Evolutionary conservation across 1,284 basidiomycete genomes (phyloP).

Genomic region (Agroathelia rolfsii): DNA sequence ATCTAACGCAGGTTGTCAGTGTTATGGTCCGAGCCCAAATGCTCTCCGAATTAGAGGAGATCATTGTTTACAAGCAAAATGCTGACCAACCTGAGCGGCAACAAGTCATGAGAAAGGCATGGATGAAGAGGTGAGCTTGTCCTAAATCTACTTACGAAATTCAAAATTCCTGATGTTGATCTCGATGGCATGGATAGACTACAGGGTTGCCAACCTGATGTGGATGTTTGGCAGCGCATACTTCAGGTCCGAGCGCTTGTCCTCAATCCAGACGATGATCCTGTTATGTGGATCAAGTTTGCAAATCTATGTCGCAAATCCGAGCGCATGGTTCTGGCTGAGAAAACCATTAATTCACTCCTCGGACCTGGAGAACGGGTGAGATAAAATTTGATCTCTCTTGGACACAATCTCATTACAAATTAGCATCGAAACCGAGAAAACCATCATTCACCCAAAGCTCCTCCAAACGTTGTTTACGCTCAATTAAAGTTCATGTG

Average conservation of each 20-base stretch:
- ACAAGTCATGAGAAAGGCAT: conserved; percentile 79
- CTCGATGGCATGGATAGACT: too few species aligned
- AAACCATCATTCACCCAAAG: conserved; percentile 55
- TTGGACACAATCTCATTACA: too few species aligned
- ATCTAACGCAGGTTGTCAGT: too few species aligned
- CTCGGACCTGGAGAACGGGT: conserved; percentile 67
- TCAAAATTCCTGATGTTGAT: too few species aligned
- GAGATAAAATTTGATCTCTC: conserved; percentile 7
- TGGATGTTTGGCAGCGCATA: conserved; percentile 98
- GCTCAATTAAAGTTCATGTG: conserved; percentile 97
- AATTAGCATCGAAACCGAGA: conserved; percentile 28
- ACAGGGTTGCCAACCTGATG: conserved; percentile 95
- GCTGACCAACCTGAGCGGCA: conserved; percentile 92
- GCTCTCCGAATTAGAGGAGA: conserved; percentile 97
- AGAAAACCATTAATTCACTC: conserved; percentile 94
- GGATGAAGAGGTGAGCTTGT: conserved; percentile 76
- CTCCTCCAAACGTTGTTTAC: conserved; percentile 94
- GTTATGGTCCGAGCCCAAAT: conserved; percentile 97
- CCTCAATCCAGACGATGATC: conserved; percentile 88
- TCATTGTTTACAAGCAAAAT: conserved; percentile 91
- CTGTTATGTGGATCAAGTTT: conserved; percentile 95
- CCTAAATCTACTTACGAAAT: too few species aligned
- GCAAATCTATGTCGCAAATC: conserved; percentile 83
- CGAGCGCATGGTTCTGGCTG: conserved; percentile 81
- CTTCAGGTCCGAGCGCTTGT: conserved; percentile 94